Conservation (phyloP, 177 flowering plant genomes). For the Vitis hybrid region DNA sequence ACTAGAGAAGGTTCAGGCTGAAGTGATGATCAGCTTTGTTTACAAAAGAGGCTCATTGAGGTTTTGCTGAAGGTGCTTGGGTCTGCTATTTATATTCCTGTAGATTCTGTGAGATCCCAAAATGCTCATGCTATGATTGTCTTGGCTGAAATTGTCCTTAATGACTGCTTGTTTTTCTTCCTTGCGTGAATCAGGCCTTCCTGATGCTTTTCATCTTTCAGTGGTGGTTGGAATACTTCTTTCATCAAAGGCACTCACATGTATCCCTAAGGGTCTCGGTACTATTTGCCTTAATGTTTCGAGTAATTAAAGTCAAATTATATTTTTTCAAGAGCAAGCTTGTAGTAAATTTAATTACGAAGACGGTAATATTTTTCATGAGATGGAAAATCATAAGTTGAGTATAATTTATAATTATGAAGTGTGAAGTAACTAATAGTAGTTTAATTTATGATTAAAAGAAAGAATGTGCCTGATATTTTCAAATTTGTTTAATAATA, state of each 20-base stretch:
- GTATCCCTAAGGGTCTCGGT: constrained; percentile 92
- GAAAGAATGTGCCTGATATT: no score
- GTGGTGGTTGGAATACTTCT: constrained; percentile 77
- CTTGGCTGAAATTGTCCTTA: constrained; percentile 96
- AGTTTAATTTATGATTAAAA: no score
- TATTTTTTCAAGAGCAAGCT: no score
- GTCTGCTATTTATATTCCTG: constrained; percentile 89
- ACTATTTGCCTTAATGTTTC: constrained; percentile 84
- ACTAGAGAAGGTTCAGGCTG: constrained; percentile 44
- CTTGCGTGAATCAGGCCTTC: constrained; percentile 88
- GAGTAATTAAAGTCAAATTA: no score
- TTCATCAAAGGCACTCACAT: constrained; percentile 85
- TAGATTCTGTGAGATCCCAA: constrained; percentile 63
- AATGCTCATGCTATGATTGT: constrained; percentile 82
- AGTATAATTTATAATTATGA: no score
- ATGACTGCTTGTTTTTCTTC: constrained; percentile 83
- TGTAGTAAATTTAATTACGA: no score
- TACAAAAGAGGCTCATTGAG: constrained; percentile 85
- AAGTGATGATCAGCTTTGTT: constrained; percentile 48
- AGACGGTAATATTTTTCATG: no score
- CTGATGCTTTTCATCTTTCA: constrained; percentile 86
- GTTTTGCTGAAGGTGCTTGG: constrained; percentile 91
- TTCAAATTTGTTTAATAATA: no score
- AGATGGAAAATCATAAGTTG: no score
- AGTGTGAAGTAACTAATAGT: no score